Percentiles rank a stretch among this genome's conserved stretches.
Conservation (phyloP, 2,329 filamentous ascomycete genomes). For the Aureobasidium sp. region DNA sequence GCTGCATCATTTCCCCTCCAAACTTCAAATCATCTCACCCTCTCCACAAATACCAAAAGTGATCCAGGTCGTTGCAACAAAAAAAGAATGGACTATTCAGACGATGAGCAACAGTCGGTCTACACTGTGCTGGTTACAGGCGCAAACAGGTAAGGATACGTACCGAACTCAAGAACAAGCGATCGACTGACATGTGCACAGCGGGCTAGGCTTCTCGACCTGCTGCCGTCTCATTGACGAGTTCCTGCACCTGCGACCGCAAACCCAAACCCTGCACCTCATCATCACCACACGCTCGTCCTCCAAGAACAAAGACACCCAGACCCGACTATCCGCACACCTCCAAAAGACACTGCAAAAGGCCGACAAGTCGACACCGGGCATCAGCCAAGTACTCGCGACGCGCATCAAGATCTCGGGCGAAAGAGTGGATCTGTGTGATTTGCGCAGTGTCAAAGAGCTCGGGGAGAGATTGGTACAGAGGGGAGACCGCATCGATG, state of each 20-base stretch:
- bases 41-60: not conserved
- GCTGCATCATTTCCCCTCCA: not conserved
- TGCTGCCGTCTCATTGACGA: slow-evolving; percentile 82
- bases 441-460: slow-evolving; percentile 47
- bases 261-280: slow-evolving; percentile 63
- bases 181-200: slow-evolving; percentile 36
- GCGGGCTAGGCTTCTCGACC: slow-evolving; percentile 78
- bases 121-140: slow-evolving; percentile 67
- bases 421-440: slow-evolving; percentile 51
- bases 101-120: slow-evolving; percentile 3
- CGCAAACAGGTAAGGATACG: slow-evolving; percentile 62
- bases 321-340: slow-evolving; percentile 55
- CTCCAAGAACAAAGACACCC: slow-evolving; percentile 66
- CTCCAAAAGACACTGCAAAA: slow-evolving; percentile 40
- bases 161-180: not conserved
- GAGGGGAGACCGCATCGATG: slow-evolving; percentile 63
- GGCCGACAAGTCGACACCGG: slow-evolving; percentile 27
- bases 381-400: slow-evolving; percentile 33
- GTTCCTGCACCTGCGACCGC: slow-evolving; percentile 63
- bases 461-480: slow-evolving; percentile 46
- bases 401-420: slow-evolving; percentile 44
- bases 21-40: not conserved
- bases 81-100: not conserved
- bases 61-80: too few species aligned
- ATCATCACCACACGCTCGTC: slow-evolving; percentile 74